Evolutionary conservation across 2,329 filamentous ascomycete genomes (phyloP), one percentile per base, ranked within the genome.

Genomic region (Anisogramma anomala): DNA sequence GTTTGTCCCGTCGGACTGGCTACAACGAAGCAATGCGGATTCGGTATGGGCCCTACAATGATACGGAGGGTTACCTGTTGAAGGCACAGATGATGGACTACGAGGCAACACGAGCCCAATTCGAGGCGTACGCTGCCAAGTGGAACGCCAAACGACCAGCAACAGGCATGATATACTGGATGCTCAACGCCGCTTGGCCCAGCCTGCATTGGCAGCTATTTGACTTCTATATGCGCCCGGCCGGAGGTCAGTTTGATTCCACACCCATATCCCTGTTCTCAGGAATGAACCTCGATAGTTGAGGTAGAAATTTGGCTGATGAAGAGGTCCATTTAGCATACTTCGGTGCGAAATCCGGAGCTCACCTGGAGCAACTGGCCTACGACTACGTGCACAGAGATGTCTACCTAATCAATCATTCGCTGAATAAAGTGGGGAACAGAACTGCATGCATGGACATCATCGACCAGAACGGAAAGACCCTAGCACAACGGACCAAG

Each of bases 111-210:
- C 62, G 74, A 2, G 63, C 74, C 0, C 61, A 79, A 48, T 76
- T 73, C 41, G 77, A 81, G 51, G 73, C 59, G 0, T 79, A 69
- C 50, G 60, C 66, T 0, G 59, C 68, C 2, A 59, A 63, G 0
- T 77, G 74, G 66, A 70, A 53, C 45, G 62, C 61, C 1, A 53
- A 58, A 1, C 59, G 69, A 3, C 70, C 73, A 0, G 73, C 75
- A 0, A 79, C 75, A 0, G 77, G 77, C 0, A 36, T 73, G 35
- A 69, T 81, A 13, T 81, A 81, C 58, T 81, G 77, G 77, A 80
- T 81, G 76, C 55, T 80, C 39, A 79, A 78, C 48, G 69, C 69
- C 33, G 77, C 76, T 0, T 81, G 76, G 74, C 77, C 77, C 0
- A 71, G 66, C 41, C 58, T 81, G 20, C 77, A 80, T 51, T 82